phyloP scores from a whole-genome alignment of 2,329 filamentous ascomycete genomes.

The Calonectria pteridis region DNA sequence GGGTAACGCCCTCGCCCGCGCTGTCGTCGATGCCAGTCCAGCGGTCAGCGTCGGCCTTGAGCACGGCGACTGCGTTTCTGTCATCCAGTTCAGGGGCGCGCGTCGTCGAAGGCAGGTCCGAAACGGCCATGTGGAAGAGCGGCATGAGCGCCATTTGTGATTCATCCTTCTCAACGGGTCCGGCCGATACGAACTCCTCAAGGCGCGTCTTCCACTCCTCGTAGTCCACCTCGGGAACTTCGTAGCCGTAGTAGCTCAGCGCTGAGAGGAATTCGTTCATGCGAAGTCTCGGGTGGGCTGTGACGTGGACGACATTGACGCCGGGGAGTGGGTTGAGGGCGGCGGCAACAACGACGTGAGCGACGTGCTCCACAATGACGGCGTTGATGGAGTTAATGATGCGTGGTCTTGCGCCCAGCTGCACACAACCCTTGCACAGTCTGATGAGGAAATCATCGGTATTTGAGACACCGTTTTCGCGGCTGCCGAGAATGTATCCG shows the following conservation, averaged over 20 bases:
- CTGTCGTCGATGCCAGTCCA: conserved; percentile 70
- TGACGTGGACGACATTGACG: conserved; percentile 79
- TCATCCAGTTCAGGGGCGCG: conserved; percentile 78
- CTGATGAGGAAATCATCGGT: conserved; percentile 93
- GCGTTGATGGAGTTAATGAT: conserved; percentile 91
- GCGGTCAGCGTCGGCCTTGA: conserved; percentile 72
- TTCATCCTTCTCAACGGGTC: conserved; percentile 31
- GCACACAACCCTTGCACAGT: conserved; percentile 88
- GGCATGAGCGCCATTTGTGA: conserved; percentile 62
- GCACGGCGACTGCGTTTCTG: conserved; percentile 71
- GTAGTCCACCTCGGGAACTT: conserved; percentile 81
- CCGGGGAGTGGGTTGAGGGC: conserved; percentile 68
- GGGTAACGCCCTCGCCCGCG: conserved; percentile 49
- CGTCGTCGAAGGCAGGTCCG: conserved; percentile 75
- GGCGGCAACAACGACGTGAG: conserved; percentile 79
- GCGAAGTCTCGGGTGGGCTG: conserved; percentile 80
- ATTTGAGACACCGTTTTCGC: conserved; percentile 76
- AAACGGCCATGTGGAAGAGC: conserved; percentile 79
- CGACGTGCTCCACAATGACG: conserved; percentile 88
- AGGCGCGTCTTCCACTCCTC: conserved; percentile 47
- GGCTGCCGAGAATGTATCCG: conserved; percentile 86
- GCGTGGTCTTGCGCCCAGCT: conserved; percentile 77
- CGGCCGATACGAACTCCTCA: conserved; percentile 34
- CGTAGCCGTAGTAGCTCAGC: conserved; percentile 79
- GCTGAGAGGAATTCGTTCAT: conserved; percentile 82